phyloP scores from a whole-genome alignment of 495 filamentous ascomycete genomes.

The Podospora pseudopauciseta region DNA sequence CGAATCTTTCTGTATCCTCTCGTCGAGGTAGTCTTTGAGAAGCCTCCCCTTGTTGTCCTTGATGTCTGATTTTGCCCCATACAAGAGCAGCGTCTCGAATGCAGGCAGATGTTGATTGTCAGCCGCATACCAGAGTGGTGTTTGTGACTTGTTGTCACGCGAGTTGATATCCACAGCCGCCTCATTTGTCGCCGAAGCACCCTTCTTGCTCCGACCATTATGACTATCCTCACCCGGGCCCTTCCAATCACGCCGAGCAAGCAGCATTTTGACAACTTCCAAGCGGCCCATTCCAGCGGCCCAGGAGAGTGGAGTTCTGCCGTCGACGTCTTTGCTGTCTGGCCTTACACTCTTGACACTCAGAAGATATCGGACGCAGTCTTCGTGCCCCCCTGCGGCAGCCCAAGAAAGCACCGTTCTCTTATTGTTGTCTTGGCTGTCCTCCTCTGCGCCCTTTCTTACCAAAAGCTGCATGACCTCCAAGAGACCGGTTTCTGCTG shows the following conservation, averaged over 20 bases:
- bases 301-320: neutral
- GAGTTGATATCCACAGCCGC: neutral
- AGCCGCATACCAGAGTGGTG: neutral
- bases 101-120: neutral
- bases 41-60: neutral
- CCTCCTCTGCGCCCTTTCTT: neutral
- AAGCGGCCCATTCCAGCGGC: neutral
- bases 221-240: neutral
- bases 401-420: neutral
- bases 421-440: neutral
- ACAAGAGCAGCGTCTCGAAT: neutral
- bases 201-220: neutral
- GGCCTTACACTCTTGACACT: neutral
- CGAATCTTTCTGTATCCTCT: neutral
- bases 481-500: neutral
- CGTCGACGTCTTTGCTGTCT: neutral
- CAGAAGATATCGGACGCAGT: neutral
- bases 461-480: neutral
- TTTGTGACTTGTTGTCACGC: neutral
- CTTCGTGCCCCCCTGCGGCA: neutral
- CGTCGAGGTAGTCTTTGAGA: neutral
- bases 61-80: neutral
- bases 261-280: neutral
- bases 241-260: neutral
- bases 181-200: neutral